phyloP scores from a whole-genome alignment of 1,284 basidiomycete genomes.

The Porogramme epimiltina region DNA sequence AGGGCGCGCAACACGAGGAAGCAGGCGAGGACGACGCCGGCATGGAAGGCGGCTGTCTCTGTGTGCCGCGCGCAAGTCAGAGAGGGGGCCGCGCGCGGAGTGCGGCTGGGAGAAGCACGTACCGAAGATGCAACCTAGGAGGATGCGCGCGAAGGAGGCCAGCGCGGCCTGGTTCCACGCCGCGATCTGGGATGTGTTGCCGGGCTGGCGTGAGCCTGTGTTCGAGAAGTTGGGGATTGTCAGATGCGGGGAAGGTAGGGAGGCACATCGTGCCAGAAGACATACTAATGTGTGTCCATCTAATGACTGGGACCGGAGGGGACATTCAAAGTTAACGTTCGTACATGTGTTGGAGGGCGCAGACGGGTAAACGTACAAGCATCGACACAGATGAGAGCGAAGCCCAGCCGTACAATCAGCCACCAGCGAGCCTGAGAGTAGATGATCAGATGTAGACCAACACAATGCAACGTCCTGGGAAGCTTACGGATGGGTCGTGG shows the following conservation, averaged over 20 bases:
- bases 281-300: constrained; percentile 71
- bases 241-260: constrained; percentile 2
- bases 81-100: constrained; percentile 4
- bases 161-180: constrained; percentile 42
- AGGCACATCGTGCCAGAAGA: background rate
- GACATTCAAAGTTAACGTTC: no score
- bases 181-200: constrained; percentile 18
- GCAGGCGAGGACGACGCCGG: constrained; percentile 61
- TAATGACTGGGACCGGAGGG: constrained; percentile 53
- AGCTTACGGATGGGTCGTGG: constrained; percentile 13
- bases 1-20: constrained; percentile 49
- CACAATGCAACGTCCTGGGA: background rate
- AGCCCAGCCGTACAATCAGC: constrained; percentile 57
- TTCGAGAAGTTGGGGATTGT: background rate
- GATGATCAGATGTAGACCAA: background rate
- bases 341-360: background rate
- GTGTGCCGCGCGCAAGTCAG: constrained; percentile 8
- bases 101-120: background rate
- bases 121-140: constrained; percentile 68
- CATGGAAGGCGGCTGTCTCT: constrained; percentile 78
- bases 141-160: constrained; percentile 53
- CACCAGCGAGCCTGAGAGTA: constrained; percentile 53
- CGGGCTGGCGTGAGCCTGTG: constrained; percentile 14
- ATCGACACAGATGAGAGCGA: constrained; percentile 60
- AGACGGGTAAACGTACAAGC: constrained; percentile 53